These are phyloP conservation scores for Pleurotus tuoliensis DNA, from an alignment of 768 basidiomycete species.

Conservation along the genomic window DNA sequence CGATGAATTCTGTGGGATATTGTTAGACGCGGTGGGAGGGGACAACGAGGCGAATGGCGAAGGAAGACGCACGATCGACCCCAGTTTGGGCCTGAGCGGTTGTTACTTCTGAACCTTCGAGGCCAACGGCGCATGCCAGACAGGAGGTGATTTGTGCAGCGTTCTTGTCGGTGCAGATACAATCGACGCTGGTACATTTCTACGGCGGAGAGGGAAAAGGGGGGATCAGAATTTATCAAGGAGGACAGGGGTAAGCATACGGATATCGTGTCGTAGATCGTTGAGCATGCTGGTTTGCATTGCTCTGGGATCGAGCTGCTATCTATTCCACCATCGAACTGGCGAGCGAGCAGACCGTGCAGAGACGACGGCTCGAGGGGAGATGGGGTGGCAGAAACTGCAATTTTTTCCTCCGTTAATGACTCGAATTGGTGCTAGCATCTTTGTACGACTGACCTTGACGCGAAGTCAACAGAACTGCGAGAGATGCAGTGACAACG, in stretches of 20 bases:
- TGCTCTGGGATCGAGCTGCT: not conserved
- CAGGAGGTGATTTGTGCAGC: not conserved
- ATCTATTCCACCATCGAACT: not conserved
- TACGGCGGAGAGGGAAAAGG: not conserved
- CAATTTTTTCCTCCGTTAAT: not conserved
- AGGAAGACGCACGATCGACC: not conserved
- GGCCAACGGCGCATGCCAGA: not conserved
- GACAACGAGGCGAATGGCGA: not conserved
- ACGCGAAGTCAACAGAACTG: not conserved
- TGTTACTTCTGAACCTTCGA: not conserved
- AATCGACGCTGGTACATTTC: not conserved
- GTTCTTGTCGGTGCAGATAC: not conserved
- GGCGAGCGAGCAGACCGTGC: not conserved
- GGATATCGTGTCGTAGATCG: not conserved
- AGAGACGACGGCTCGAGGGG: not conserved
- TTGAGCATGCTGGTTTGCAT: not conserved
- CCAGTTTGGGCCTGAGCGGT: not conserved
- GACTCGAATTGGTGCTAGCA: no score
- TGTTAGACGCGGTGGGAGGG: not conserved
- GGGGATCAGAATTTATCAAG: not conserved
- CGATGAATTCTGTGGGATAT: not conserved
- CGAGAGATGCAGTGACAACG: not conserved
- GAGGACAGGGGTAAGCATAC: not conserved
- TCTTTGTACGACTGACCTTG: not conserved
- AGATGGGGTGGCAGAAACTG: not conserved